A percentile compares a stretch with the other conserved stretches of the same genome.
phyloP scores from a whole-genome alignment of 768 basidiomycete species.

The Trametes cinnabarina region DNA sequence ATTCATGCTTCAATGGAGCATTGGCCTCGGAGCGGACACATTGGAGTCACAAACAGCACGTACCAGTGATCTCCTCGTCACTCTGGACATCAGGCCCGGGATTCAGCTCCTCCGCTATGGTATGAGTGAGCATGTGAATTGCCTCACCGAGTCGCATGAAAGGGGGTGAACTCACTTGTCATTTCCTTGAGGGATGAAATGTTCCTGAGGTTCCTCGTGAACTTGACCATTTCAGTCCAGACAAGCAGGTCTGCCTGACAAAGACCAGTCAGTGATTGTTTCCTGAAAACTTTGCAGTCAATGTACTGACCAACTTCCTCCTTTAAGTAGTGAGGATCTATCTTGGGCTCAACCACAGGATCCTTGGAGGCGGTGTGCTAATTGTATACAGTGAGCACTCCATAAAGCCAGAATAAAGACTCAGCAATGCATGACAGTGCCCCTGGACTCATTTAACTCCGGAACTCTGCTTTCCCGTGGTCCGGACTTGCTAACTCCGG shows the following conservation, averaged over 20 bases:
- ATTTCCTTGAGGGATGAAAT: conserved; percentile 28
- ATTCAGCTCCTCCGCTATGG: conserved; percentile 28
- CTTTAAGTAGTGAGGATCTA: conserved; percentile 35
- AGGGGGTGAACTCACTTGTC: conserved; percentile 17
- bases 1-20: conserved; percentile 22
- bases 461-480: no score
- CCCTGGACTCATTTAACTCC: no score
- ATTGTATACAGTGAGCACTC: no score
- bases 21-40: not conserved
- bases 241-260: conserved; percentile 28
- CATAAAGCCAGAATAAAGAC: no score
- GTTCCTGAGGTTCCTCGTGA: conserved; percentile 24
- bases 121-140: not conserved
- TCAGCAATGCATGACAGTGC: no score
- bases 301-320: conserved; percentile 28
- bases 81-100: conserved; percentile 30
- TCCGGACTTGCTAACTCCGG: no score
- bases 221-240: conserved; percentile 31
- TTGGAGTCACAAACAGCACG: not conserved
- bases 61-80: conserved; percentile 28
- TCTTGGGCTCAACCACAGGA: conserved; percentile 27
- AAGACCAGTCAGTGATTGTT: not conserved
- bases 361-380: no score
- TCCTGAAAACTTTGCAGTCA: not conserved
- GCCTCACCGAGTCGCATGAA: not conserved